Percentiles rank a stretch among this genome's conserved stretches.
phyloP scores from a whole-genome alignment of 208 protist species.

The Blechomonas ayalai region DNA sequence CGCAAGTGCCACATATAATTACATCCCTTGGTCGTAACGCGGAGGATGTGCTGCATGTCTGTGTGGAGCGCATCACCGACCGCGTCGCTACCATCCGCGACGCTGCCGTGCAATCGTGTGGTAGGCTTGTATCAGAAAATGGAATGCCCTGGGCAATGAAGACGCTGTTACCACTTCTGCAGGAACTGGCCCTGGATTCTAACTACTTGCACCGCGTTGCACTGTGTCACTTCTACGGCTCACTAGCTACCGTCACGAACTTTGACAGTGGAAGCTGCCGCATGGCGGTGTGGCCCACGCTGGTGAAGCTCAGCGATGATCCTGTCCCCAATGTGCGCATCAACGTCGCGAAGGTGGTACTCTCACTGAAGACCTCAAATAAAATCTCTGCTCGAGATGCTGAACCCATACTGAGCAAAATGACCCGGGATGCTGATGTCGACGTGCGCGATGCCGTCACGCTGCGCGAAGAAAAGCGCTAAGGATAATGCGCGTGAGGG shows the following conservation, averaged over 20 bases:
- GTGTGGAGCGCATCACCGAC: slow-evolving; percentile 65
- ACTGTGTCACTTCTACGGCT: slow-evolving; percentile 65
- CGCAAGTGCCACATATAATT: slow-evolving; percentile 79
- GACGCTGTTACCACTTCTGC: slow-evolving; percentile 65
- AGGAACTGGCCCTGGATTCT: slow-evolving; percentile 29
- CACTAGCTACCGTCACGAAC: slow-evolving; percentile 34
- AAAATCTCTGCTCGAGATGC: slow-evolving; percentile 39
- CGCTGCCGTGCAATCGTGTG: slow-evolving; percentile 75
- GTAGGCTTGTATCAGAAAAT: slow-evolving; percentile 61
- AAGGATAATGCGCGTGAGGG: too few species aligned
- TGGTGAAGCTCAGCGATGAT: slow-evolving; percentile 47
- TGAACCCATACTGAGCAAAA: slow-evolving; percentile 40
- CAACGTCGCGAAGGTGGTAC: slow-evolving; percentile 58
- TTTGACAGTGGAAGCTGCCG: slow-evolving; percentile 48
- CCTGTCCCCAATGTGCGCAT: slow-evolving; percentile 78
- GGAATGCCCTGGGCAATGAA: slow-evolving; percentile 45
- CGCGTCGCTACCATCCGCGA: slow-evolving; percentile 83
- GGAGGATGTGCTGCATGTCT: slow-evolving; percentile 77
- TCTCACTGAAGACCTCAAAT: slow-evolving; percentile 30
- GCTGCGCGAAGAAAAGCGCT: too few species aligned
- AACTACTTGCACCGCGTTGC: slow-evolving; percentile 80
- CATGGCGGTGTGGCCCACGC: slow-evolving; percentile 48
- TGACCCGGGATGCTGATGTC: slow-evolving; percentile 46
- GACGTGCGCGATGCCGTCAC: slow-evolving; percentile 66
- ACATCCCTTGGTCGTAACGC: slow-evolving; percentile 54